A percentile compares a stretch with the other conserved stretches of the same genome.
These are phyloP conservation scores for Vachellia collinsii DNA, from an alignment of 306 rosid genomes.

Conservation along the genomic window DNA sequence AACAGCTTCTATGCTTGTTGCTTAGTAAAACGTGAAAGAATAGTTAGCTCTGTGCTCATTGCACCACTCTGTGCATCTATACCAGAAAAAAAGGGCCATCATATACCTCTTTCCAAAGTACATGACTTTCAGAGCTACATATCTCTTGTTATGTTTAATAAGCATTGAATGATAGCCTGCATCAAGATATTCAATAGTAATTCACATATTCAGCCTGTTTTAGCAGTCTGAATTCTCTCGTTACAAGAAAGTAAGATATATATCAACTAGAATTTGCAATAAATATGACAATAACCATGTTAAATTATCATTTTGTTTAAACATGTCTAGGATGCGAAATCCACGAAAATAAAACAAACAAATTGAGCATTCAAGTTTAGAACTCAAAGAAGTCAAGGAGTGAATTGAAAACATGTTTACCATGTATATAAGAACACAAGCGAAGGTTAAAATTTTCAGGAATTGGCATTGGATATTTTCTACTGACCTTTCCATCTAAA, in stretches of 20 bases:
- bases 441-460: neutral
- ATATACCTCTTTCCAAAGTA: constrained; percentile 85
- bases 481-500: neutral
- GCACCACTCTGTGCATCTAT: neutral
- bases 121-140: constrained; percentile 84
- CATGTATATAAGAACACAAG: constrained; percentile 25
- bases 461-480: neutral
- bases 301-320: constrained; percentile 27
- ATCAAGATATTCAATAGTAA: constrained; percentile 33
- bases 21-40: neutral
- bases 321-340: constrained; percentile 18
- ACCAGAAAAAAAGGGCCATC: constrained; percentile 25
- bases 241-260: neutral
- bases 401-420: neutral
- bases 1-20: neutral
- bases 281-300: constrained; percentile 8
- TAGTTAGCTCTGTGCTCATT: neutral
- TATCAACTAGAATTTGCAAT: neutral
- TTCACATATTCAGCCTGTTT: constrained; percentile 23
- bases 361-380: neutral
- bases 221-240: constrained; percentile 6
- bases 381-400: constrained; percentile 11
- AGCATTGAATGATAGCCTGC: constrained; percentile 57
- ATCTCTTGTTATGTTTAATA: constrained; percentile 70
- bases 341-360: constrained; percentile 16